Evolutionary conservation across 2,329 filamentous ascomycete species (phyloP).

Genomic region (Fusarium sp.): DNA sequence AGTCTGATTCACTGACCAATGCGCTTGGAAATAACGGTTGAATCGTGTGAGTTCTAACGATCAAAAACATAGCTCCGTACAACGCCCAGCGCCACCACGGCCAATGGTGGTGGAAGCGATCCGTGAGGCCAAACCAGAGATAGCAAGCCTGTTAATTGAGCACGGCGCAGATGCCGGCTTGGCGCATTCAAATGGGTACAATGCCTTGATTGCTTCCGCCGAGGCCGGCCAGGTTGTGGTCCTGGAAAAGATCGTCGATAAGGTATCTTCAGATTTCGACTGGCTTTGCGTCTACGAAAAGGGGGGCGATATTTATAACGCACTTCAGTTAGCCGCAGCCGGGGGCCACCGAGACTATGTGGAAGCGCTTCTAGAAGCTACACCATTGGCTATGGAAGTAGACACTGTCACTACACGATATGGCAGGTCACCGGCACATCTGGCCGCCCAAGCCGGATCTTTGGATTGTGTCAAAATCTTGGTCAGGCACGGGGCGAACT

Average conservation of each 20-base stretch:
- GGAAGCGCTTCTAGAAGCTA: constrained; percentile 30
- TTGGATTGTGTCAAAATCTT: constrained; percentile 38
- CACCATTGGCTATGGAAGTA: constrained; percentile 15
- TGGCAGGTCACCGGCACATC: constrained; percentile 32
- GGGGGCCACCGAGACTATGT: constrained; percentile 24
- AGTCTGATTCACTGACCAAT: not conserved
- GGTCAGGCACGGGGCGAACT: constrained; percentile 15
- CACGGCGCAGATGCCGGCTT: constrained; percentile 34
- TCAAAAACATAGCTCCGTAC: not conserved
- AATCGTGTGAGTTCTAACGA: not conserved
- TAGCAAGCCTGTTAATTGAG: constrained; percentile 30
- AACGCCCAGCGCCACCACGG: not conserved
- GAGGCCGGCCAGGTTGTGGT: constrained; percentile 27
- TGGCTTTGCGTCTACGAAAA: constrained; percentile 27
- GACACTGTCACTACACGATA: constrained; percentile 21
- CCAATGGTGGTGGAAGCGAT: constrained; percentile 34
- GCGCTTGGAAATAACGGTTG: not conserved
- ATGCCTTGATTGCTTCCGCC: constrained; percentile 27
- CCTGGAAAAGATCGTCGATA: constrained; percentile 31
- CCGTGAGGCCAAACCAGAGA: not conserved
- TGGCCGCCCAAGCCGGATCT: constrained; percentile 32
- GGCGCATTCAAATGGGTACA: constrained; percentile 19
- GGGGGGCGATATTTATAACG: constrained; percentile 28
- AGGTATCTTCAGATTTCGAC: constrained; percentile 19
- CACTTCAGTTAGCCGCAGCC: constrained; percentile 40